Evolutionary conservation across 2,329 filamentous ascomycete species (phyloP), one percentile per base, ranked within the genome.

Genomic region (Xylaria sp.): DNA sequence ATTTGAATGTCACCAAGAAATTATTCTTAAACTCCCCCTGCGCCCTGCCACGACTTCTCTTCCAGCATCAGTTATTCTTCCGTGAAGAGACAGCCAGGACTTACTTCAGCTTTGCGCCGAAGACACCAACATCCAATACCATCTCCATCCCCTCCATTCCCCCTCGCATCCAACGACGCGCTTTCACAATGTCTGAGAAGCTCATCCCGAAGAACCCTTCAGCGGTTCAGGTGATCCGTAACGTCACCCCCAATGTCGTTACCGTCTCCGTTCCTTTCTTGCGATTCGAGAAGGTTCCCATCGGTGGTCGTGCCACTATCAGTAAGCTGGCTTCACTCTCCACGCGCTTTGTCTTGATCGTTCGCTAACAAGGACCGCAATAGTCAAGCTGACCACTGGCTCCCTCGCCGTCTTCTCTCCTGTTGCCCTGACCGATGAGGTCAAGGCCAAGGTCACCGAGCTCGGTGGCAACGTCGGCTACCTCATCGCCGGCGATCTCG

Each of bases 321-420:
- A 91, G 93, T 94, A 83, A 77, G 26, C 77, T 17, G 26, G 4
- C 5, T 17, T 53, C 31, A n/a, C 13, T 31, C 57, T 20, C 26
- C 1, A 11, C 6, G 15, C 13, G 3, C 4, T n/a, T n/a, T 10
- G 3, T 33, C 20, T 20, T 6, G 0, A 49, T 11, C 11, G n/a
- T 15, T 7, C 6, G 20, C 68, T 70, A 63, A 70, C 63, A 38
- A 62, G 11, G 2, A 28, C 26, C 46, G 7, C 49, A 62, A 70
- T 36, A 72, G 70, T 72, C 60, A 72, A 59, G 36, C 42, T 99
- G 74, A 87, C 89, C 66, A 90, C 90, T 10, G 94, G 94, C 65
- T 84, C 87, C 54, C 88, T 98, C 48, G 93, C 93, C 73, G 90
- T 97, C 79, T 97, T 97, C 87, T 97, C 94, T 0, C 96, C 96